Evolutionary conservation across 1,284 basidiomycete genomes (phyloP).

Genomic region (Irpex lacteus): DNA sequence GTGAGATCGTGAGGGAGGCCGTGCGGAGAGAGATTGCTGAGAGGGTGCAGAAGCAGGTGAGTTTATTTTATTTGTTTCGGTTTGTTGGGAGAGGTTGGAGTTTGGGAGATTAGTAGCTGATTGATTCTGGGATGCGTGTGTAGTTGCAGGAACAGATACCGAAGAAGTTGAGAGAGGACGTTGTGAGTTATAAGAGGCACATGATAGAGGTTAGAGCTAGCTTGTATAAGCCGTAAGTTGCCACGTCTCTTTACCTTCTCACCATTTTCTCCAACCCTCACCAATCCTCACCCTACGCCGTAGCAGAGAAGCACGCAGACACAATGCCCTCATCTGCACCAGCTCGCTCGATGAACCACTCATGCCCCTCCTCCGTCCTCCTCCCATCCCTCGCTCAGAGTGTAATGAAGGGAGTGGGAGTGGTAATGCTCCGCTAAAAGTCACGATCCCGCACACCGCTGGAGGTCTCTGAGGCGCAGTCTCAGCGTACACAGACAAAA

Average conservation of each 20-base stretch:
- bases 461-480: background rate
- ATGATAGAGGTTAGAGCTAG: constrained; percentile 37
- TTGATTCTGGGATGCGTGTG: no score
- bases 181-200: constrained; percentile 29
- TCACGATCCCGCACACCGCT: no score
- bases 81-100: no score
- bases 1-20: no score
- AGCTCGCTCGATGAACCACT: constrained; percentile 39
- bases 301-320: constrained; percentile 47
- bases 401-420: background rate
- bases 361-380: constrained; percentile 43
- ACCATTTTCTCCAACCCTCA: background rate
- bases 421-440: no score
- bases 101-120: no score
- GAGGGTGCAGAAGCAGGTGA: no score
- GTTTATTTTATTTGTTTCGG: no score
- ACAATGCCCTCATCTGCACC: constrained; percentile 41
- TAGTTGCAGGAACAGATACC: constrained; percentile 46
- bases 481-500: constrained; percentile 12
- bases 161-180: constrained; percentile 39
- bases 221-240: constrained; percentile 47
- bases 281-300: background rate
- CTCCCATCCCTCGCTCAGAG: constrained; percentile 32
- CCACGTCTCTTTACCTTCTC: background rate
- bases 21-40: no score